phyloP scores from a whole-genome alignment of 108 stramenopile species.

The Nitzschia palea region DNA sequence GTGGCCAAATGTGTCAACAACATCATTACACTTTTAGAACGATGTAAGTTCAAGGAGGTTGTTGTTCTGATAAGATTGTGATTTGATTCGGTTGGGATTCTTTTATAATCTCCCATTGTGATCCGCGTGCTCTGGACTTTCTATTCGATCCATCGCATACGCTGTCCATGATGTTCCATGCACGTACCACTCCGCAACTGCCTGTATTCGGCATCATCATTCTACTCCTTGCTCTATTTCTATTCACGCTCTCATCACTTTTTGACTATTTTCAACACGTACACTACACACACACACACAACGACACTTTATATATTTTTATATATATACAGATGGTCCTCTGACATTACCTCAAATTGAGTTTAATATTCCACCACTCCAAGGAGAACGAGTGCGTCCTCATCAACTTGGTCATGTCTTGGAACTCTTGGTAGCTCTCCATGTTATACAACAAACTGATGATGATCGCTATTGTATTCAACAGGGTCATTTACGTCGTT shows the following conservation, averaged over 20 bases:
- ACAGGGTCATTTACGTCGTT: slow-evolving; percentile 21
- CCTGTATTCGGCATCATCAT: too few species aligned
- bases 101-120: too few species aligned
- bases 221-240: too few species aligned
- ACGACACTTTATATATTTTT: too few species aligned
- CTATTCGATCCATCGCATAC: too few species aligned
- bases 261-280: too few species aligned
- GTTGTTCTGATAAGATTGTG: not conserved
- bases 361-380: slow-evolving; percentile 38
- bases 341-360: slow-evolving; percentile 38
- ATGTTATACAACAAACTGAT: slow-evolving; percentile 21
- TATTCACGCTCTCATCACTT: too few species aligned
- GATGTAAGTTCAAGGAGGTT: slow-evolving; percentile 32
- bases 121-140: too few species aligned
- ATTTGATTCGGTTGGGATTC: too few species aligned
- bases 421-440: slow-evolving; percentile 24
- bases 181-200: too few species aligned
- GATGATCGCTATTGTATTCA: slow-evolving; percentile 14
- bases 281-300: too few species aligned
- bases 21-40: slow-evolving; percentile 31
- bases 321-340: slow-evolving; percentile 38
- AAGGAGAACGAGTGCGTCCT: slow-evolving; percentile 2
- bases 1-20: slow-evolving; percentile 20
- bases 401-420: slow-evolving; percentile 18
- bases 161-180: too few species aligned